Percentiles rank a stretch among this genome's conserved stretches.
Evolutionary conservation across 805 yeast species (phyloP).

Genomic region (Yamadazyma scolyti): DNA sequence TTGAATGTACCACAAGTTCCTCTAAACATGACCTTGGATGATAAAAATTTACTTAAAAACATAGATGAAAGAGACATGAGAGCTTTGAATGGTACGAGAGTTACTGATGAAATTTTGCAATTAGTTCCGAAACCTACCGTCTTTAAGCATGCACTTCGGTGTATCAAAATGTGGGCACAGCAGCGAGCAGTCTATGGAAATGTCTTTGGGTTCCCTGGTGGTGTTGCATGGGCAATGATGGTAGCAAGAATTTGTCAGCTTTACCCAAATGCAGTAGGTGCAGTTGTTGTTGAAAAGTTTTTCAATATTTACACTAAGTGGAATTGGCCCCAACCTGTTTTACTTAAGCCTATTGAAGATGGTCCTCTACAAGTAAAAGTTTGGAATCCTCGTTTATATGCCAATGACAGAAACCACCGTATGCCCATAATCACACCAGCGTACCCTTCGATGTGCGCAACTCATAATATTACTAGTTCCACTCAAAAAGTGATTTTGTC

Average conservation of each 20-base stretch:
- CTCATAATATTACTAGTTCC: constrained; percentile 89
- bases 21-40: constrained; percentile 64
- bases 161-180: constrained; percentile 96
- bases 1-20: constrained; percentile 86
- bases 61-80: constrained; percentile 89
- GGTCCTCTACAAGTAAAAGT: constrained; percentile 95
- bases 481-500: constrained; percentile 76
- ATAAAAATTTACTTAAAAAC: constrained; percentile 80
- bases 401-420: constrained; percentile 82
- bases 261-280: constrained; percentile 93
- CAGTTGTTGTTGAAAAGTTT: constrained; percentile 85
- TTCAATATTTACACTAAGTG: constrained; percentile 83
- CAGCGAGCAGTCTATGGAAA: constrained; percentile 92
- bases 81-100: constrained; percentile 93
- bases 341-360: constrained; percentile 89
- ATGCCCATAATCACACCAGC: constrained; percentile 99
- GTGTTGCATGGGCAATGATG: constrained; percentile 99
- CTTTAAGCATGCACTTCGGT: constrained; percentile 87
- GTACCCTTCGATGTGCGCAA: constrained; percentile 98
- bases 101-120: constrained; percentile 87
- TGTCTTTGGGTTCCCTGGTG: constrained; percentile 97
- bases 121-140: constrained; percentile 91
- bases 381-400: constrained; percentile 92
- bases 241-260: constrained; percentile 97
- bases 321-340: constrained; percentile 99